phyloP scores from a whole-genome alignment of 2,329 filamentous ascomycete genomes.

The Ilyonectria mors-panacis region DNA sequence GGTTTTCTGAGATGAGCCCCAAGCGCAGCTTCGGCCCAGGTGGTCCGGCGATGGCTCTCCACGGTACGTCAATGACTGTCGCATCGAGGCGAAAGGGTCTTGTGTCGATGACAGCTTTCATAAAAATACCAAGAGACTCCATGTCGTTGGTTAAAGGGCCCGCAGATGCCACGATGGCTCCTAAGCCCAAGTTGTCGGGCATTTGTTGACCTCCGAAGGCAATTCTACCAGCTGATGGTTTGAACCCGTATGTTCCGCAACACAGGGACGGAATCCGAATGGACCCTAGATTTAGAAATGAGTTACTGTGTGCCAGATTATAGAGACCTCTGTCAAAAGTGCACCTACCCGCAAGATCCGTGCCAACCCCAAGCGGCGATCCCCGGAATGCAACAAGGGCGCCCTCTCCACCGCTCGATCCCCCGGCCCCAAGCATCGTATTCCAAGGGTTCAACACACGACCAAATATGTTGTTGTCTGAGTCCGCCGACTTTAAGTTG shows the following conservation, averaged over 20 bases:
- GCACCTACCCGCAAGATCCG: slow-evolving; percentile 49
- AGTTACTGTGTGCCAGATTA: neutral
- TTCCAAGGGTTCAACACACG: slow-evolving; percentile 72
- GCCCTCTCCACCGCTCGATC: slow-evolving; percentile 69
- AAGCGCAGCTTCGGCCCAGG: slow-evolving; percentile 11
- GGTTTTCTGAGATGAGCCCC: slow-evolving; percentile 25
- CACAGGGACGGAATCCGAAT: slow-evolving; percentile 45
- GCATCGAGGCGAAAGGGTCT: slow-evolving; percentile 13
- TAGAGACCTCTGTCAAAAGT: neutral
- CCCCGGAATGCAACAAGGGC: slow-evolving; percentile 53
- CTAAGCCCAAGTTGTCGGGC: slow-evolving; percentile 15
- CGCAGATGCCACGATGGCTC: slow-evolving; percentile 13
- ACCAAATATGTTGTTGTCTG: slow-evolving; percentile 67
- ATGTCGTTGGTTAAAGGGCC: slow-evolving; percentile 33
- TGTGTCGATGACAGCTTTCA: slow-evolving; percentile 13
- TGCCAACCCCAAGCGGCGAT: slow-evolving; percentile 51
- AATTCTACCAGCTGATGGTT: slow-evolving; percentile 25
- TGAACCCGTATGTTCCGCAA: slow-evolving; percentile 37
- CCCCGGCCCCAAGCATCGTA: slow-evolving; percentile 69
- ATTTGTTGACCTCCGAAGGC: slow-evolving; percentile 26
- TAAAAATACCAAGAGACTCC: slow-evolving; percentile 20
- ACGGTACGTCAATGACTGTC: slow-evolving; percentile 26
- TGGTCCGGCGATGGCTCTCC: slow-evolving; percentile 1
- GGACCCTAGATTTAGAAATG: slow-evolving; percentile 32
- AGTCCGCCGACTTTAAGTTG: slow-evolving; percentile 18